Percentiles rank a stretch among this genome's conserved stretches.
phyloP scores from a whole-genome alignment of 306 rosid species.

The Gastrolobium bilobum region DNA sequence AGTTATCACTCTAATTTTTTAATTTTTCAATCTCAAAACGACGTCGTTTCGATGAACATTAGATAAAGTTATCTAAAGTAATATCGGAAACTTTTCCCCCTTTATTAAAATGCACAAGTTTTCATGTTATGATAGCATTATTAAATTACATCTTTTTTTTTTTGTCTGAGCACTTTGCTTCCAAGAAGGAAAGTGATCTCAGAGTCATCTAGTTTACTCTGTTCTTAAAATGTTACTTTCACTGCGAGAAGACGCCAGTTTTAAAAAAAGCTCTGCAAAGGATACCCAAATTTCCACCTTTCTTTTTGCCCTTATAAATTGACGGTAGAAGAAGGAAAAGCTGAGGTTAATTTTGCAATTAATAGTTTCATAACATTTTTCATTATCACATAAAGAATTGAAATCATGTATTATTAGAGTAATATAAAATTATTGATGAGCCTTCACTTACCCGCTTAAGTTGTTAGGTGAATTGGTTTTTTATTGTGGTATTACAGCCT shows the following conservation, averaged over 20 bases:
- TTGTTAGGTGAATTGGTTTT: too few relatives aligned
- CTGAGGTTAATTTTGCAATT: slow-evolving; percentile 13
- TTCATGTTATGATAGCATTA: slow-evolving; percentile 5
- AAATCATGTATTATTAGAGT: too few relatives aligned
- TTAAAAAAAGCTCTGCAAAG: neutral
- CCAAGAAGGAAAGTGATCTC: neutral
- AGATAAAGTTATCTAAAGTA: too few relatives aligned
- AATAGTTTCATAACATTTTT: neutral
- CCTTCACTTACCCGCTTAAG: too few relatives aligned
- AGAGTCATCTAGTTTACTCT: neutral
- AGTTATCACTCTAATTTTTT: too few relatives aligned
- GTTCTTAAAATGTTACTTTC: neutral
- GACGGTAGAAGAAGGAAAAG: neutral
- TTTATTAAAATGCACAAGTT: slow-evolving; percentile 24
- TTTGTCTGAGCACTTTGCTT: neutral
- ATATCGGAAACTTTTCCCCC: too few relatives aligned
- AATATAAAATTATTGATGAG: too few relatives aligned
- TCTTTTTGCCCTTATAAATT: neutral
- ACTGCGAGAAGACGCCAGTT: neutral
- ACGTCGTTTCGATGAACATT: too few relatives aligned
- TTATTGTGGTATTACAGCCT: too few relatives aligned
- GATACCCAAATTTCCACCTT: neutral
- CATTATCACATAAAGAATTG: too few relatives aligned
- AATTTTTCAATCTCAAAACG: too few relatives aligned
- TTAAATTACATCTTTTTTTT: neutral